A percentile compares a stretch with the other conserved stretches of the same genome.
Conservation (phyloP, 148 eudicot species). For the Rhododendron simsii region DNA sequence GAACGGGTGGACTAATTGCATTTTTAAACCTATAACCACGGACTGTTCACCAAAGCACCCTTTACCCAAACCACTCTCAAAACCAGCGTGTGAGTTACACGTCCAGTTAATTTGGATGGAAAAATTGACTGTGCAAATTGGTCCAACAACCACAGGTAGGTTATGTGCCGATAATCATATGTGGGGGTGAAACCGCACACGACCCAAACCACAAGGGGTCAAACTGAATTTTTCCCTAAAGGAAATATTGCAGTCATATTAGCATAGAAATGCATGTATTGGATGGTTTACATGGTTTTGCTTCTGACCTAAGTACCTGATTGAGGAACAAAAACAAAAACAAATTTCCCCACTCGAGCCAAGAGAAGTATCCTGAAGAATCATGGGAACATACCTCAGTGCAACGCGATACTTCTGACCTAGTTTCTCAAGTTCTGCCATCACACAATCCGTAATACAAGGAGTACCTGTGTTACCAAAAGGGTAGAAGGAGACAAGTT, state of each 20-base stretch:
- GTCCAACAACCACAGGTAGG: not conserved
- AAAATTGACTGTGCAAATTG: too few species aligned
- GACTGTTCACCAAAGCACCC: not conserved
- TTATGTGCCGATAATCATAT: not conserved
- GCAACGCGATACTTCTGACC: conserved; percentile 96
- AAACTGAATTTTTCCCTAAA: not conserved
- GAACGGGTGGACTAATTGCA: not conserved
- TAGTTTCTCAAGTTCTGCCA: conserved; percentile 97
- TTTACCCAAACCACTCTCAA: too few species aligned
- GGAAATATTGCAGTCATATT: not conserved
- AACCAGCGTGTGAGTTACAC: too few species aligned
- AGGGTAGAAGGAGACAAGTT: not conserved
- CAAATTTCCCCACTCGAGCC: not conserved
- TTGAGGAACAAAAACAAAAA: not conserved
- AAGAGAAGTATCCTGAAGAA: not conserved
- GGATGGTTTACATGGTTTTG: not conserved
- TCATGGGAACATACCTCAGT: conserved; percentile 48
- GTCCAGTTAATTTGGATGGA: not conserved
- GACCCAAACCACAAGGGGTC: not conserved
- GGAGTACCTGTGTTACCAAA: conserved; percentile 64
- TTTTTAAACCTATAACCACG: not conserved
- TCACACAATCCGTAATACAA: conserved; percentile 95
- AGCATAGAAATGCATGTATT: not conserved
- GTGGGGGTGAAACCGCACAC: not conserved
- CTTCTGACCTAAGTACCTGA: not conserved